Conservation (phyloP, 805 yeast genomes). For the Kuraishia borneana region DNA sequence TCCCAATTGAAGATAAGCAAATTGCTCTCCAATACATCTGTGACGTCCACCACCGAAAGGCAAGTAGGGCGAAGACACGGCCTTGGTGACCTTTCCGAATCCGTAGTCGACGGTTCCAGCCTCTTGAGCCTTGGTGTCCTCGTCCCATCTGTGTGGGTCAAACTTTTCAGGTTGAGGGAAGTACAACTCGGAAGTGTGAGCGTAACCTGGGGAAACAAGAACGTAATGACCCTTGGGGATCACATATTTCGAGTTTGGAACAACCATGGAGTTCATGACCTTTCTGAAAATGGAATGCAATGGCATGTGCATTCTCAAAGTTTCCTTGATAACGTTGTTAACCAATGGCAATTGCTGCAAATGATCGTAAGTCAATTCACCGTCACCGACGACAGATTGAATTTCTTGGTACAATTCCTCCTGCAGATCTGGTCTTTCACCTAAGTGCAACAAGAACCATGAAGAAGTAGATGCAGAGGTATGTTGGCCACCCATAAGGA, state of each 20-base stretch:
- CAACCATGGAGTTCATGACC: slow-evolving; percentile 66
- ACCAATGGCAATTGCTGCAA: slow-evolving; percentile 73
- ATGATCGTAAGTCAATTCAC: slow-evolving; percentile 70
- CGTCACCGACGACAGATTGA: slow-evolving; percentile 44
- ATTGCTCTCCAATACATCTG: slow-evolving; percentile 98
- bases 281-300: slow-evolving; percentile 92
- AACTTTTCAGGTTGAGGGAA: slow-evolving; percentile 68
- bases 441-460: slow-evolving; percentile 88
- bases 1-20: slow-evolving; percentile 90
- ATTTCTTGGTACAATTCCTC: slow-evolving; percentile 74
- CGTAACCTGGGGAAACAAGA: slow-evolving; percentile 87
- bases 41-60: slow-evolving; percentile 99
- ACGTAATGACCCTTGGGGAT: slow-evolving; percentile 88
- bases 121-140: slow-evolving; percentile 13
- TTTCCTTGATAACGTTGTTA: slow-evolving; percentile 81
- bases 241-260: slow-evolving; percentile 68
- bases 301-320: slow-evolving; percentile 93
- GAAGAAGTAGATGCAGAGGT: slow-evolving; percentile 94
- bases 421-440: slow-evolving; percentile 77
- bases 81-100: slow-evolving; percentile 93
- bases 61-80: slow-evolving; percentile 89
- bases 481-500: slow-evolving; percentile 98
- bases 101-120: slow-evolving; percentile 72
- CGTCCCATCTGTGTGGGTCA: slow-evolving; percentile 85
- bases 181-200: slow-evolving; percentile 64